Conservation (phyloP, 371 early-diverging fungal genomes). For the Mucor lusitanicus region DNA sequence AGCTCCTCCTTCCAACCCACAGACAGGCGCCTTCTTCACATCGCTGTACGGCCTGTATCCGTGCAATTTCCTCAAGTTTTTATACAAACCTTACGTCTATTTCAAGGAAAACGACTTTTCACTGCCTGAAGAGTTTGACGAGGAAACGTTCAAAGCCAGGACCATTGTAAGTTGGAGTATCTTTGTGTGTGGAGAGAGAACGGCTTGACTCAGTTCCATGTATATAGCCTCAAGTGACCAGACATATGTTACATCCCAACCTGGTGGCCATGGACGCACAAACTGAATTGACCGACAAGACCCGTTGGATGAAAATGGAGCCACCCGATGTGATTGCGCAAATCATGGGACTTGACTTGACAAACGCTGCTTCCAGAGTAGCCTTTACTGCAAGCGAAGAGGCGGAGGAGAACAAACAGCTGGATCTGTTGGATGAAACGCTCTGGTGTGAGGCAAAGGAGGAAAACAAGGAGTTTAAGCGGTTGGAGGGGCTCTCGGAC, state of each 20-base stretch:
- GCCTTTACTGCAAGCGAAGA: slow-evolving; percentile 30
- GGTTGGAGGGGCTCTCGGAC: not conserved
- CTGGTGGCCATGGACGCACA: slow-evolving; percentile 51
- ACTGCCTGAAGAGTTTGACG: slow-evolving; percentile 55
- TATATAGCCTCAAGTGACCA: slow-evolving; percentile 45
- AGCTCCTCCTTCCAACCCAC: slow-evolving; percentile 56
- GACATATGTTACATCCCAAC: slow-evolving; percentile 67
- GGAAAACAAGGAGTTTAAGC: not conserved
- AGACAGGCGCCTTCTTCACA: slow-evolving; percentile 61
- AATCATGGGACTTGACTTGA: slow-evolving; percentile 63
- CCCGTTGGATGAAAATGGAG: slow-evolving; percentile 68
- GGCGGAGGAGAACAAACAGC: slow-evolving; percentile 11
- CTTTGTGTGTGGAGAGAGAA: too few relatives aligned
- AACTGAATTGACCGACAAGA: slow-evolving; percentile 55
- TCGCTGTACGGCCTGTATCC: slow-evolving; percentile 70
- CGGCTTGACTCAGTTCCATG: not conserved
- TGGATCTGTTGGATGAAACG: slow-evolving; percentile 34
- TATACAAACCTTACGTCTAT: slow-evolving; percentile 56
- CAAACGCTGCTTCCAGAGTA: slow-evolving; percentile 59
- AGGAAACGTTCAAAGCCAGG: slow-evolving; percentile 47
- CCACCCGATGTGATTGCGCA: slow-evolving; percentile 69
- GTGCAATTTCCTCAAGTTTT: slow-evolving; percentile 61
- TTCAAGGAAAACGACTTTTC: slow-evolving; percentile 36
- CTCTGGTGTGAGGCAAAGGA: slow-evolving; percentile 26
- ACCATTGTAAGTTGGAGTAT: slow-evolving; percentile 32